A percentile compares a stretch with the other conserved stretches of the same genome.
These are phyloP conservation scores for Eustoma russellianum DNA, from an alignment of 257 asterid genomes.

Conservation along the genomic window DNA sequence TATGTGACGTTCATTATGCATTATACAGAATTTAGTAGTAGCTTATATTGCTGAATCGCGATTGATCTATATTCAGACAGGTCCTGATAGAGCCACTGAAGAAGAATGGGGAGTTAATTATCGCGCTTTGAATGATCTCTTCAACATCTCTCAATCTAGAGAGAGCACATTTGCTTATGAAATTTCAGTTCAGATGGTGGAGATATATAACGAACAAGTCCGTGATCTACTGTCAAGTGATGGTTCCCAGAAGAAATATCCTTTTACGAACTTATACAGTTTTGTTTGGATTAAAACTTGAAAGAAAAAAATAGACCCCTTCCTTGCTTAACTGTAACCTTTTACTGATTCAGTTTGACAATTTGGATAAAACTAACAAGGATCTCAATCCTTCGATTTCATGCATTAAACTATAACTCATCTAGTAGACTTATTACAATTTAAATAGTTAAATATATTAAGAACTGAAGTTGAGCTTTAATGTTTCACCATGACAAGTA, in stretches of 20 bases:
- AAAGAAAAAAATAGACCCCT: too few species aligned
- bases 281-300: too few species aligned
- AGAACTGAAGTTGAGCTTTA: neutral
- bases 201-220: conserved; percentile 90
- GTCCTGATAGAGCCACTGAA: conserved; percentile 78
- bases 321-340: neutral
- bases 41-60: conserved; percentile 13
- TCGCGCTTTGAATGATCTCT: conserved; percentile 79
- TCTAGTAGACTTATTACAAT: too few species aligned
- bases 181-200: conserved; percentile 90
- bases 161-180: conserved; percentile 48
- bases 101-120: conserved; percentile 94
- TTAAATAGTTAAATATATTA: too few species aligned
- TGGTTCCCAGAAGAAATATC: conserved; percentile 68
- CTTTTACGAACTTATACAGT: conserved; percentile 16
- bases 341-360: neutral
- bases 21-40: conserved; percentile 1
- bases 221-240: conserved; percentile 85
- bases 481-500: conserved; percentile 1
- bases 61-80: conserved; percentile 39
- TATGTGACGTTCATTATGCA: conserved; percentile 10
- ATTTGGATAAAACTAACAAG: neutral
- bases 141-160: conserved; percentile 57
- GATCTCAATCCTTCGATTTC: too few species aligned
- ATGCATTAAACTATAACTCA: too few species aligned